Evolutionary conservation across 2,329 filamentous ascomycete species (phyloP).

Genomic region (Curvularia verruculosa): DNA sequence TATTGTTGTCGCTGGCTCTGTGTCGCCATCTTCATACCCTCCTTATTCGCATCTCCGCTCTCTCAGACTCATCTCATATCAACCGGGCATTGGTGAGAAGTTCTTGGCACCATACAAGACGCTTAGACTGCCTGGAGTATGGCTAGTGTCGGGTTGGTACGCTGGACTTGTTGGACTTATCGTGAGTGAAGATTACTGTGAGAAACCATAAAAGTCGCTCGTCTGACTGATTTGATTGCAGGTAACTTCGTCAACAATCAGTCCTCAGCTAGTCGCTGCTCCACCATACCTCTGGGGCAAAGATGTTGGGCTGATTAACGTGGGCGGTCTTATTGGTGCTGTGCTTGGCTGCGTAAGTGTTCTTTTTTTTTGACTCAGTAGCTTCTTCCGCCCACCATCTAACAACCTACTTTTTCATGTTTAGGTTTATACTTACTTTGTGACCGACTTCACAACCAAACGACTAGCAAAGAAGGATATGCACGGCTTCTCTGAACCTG

Average conservation of each 20-base stretch:
- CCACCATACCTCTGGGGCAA: slow-evolving; percentile 53
- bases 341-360: slow-evolving; percentile 40
- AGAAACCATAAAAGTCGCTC: neutral
- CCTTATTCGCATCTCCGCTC: slow-evolving; percentile 45
- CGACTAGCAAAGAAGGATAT: slow-evolving; percentile 43
- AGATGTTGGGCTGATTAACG: slow-evolving; percentile 48
- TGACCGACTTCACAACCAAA: slow-evolving; percentile 48
- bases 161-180: slow-evolving; percentile 51
- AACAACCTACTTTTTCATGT: neutral
- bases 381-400: neutral
- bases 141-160: slow-evolving; percentile 52
- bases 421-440: slow-evolving; percentile 45
- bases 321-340: slow-evolving; percentile 48
- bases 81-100: slow-evolving; percentile 41
- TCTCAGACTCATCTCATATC: slow-evolving; percentile 46
- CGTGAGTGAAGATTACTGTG: slow-evolving; percentile 23
- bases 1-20: slow-evolving; percentile 10
- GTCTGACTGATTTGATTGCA: neutral
- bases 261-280: slow-evolving; percentile 44
- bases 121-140: slow-evolving; percentile 50
- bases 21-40: slow-evolving; percentile 25
- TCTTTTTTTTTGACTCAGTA: neutral
- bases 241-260: slow-evolving; percentile 45
- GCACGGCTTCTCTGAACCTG: slow-evolving; percentile 50
- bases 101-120: slow-evolving; percentile 48